A percentile compares a stretch with the other conserved stretches of the same genome.
Conservation (phyloP, 768 basidiomycete species). For the Xerocomellus chrysenteron region DNA sequence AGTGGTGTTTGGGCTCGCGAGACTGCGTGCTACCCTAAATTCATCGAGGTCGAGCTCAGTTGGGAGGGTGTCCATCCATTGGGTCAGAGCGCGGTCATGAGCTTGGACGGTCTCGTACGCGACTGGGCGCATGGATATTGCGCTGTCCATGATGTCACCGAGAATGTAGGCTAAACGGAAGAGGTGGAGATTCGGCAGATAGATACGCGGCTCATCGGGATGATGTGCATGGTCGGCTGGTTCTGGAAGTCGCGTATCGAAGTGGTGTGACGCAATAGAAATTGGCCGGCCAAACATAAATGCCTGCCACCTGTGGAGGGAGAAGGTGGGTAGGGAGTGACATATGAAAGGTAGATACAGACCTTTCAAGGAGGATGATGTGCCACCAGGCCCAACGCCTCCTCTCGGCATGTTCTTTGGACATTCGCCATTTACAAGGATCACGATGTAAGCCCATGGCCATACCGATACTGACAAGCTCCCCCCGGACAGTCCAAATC, state of each 20-base stretch:
- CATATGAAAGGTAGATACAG: conserved; percentile 19
- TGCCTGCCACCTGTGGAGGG: conserved; percentile 68
- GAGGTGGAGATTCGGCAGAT: conserved; percentile 71
- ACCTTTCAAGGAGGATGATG: conserved; percentile 78
- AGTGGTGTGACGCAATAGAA: conserved; percentile 75
- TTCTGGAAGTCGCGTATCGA: conserved; percentile 76
- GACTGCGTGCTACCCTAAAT: conserved; percentile 66
- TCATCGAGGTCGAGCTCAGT: conserved; percentile 75
- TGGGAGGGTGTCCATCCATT: conserved; percentile 80
- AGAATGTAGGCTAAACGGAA: conserved; percentile 77
- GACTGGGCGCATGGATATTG: conserved; percentile 77
- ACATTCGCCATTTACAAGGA: conserved; percentile 76
- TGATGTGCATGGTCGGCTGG: conserved; percentile 45
- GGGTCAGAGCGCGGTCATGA: conserved; percentile 66
- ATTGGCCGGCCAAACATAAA: conserved; percentile 84
- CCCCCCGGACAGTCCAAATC: conserved; percentile 74
- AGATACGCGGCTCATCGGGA: conserved; percentile 62
- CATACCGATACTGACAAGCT: conserved; percentile 69
- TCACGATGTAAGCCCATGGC: conserved; percentile 87
- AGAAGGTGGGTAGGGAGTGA: conserved; percentile 7
- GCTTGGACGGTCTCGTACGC: conserved; percentile 70
- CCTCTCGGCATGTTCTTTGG: conserved; percentile 66
- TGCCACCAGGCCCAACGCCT: conserved; percentile 93
- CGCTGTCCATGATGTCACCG: conserved; percentile 84
- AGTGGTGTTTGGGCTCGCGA: conserved; percentile 60